phyloP scores from a whole-genome alignment of 768 basidiomycete genomes.

The Phylloporus arenicola region DNA sequence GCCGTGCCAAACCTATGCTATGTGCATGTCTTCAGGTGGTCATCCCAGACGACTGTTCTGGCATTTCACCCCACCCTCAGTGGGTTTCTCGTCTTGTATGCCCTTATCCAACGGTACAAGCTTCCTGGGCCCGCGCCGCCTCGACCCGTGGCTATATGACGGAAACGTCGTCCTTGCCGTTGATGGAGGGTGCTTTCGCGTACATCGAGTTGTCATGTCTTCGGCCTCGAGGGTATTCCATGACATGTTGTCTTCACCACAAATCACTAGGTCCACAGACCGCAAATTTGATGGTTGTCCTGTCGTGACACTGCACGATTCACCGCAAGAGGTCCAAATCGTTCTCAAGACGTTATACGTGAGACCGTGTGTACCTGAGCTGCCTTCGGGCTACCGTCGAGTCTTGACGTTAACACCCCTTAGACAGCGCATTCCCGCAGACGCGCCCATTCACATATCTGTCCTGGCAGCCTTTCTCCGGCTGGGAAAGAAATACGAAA shows the following conservation, averaged over 20 bases:
- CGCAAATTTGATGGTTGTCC: conserved; percentile 21
- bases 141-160: conserved; percentile 22
- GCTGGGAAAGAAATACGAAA: conserved; percentile 22
- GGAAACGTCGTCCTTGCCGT: conserved; percentile 22
- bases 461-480: conserved; percentile 20
- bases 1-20: conserved; percentile 25
- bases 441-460: conserved; percentile 18
- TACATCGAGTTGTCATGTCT: conserved; percentile 19
- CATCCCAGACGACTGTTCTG: conserved; percentile 9
- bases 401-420: conserved; percentile 4
- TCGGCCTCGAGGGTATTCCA: conserved; percentile 20
- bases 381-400: not conserved
- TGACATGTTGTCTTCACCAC: conserved; percentile 12
- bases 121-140: conserved; percentile 12
- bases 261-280: conserved; percentile 6
- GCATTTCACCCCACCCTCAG: conserved; percentile 9
- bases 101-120: conserved; percentile 12
- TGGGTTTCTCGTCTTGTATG: conserved; percentile 18
- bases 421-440: conserved; percentile 19
- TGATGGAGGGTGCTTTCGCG: conserved; percentile 18
- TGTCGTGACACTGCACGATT: conserved; percentile 18
- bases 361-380: conserved; percentile 19
- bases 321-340: conserved; percentile 21
- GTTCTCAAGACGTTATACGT: conserved; percentile 20
- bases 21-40: conserved; percentile 14